Base-by-base conservation (phyloP, 371 early-diverging fungal species). In the Circinella minor region DNA sequence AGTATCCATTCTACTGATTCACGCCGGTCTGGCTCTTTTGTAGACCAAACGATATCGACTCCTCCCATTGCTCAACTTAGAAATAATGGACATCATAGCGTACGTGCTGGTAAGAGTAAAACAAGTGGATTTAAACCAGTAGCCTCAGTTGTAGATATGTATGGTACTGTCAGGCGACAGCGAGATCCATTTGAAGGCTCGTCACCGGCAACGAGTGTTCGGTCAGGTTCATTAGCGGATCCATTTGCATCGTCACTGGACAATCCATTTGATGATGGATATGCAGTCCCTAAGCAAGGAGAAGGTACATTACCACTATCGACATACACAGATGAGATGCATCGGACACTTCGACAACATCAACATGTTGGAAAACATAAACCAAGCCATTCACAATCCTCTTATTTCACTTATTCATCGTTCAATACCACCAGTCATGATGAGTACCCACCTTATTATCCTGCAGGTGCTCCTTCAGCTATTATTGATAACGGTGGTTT, bases 211-310 rank as follows among this genome's bases (percentile, higher is more conserved):
- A 36, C 57, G 8, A 65, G 65, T 54, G 51, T 64, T 55, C 38
- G 61, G n/a, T 18, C 70, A 18, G 61, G 51, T 10, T 59, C 66
- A 6, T 59, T 67, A 48, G 57, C 55, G 27, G 67, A 75, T 38
- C 76, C 79, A 34, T 74, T 73, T 66, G 51, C 71, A 17, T 69
- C 78, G 5, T 61, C 61, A 3, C 51, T 80, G 18, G 74, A 73
- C 1, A 74, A 83, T 46, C 84, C 84, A 7, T 84, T 84, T 67
- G 77, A 84, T 43, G 81, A 81, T 51, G 67, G 66, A 0, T 67
- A 74, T 64, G 72, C 66, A 4, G 68, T 71, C n/a, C 47, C 47
- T 3, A 17, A 48, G 14, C 48, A 48, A 43, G 49, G 43, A 13
- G 34, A 47, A 11, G 51, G 51, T 15, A 11, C 47, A 55, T 10